These are phyloP conservation scores for Wickerhamomyces queroliae DNA, from an alignment of 805 yeast species.

Conservation along the genomic window DNA sequence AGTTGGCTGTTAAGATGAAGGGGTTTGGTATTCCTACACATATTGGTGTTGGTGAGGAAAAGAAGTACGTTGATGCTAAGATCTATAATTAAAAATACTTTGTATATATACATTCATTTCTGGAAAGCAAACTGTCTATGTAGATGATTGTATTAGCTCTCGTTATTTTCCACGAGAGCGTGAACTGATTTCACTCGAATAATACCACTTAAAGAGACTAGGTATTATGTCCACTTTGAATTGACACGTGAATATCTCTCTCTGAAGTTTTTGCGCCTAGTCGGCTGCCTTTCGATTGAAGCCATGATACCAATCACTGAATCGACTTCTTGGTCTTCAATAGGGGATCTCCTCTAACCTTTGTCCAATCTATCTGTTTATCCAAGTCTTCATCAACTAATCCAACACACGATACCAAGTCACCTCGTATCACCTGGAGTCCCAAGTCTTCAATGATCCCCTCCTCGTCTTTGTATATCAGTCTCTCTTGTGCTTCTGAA, in stretches of 20 bases:
- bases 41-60: conserved; percentile 28
- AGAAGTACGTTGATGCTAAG: conserved; percentile 17
- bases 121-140: too few species aligned
- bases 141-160: too few species aligned
- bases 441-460: conserved; percentile 33
- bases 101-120: not conserved
- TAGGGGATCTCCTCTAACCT: conserved; percentile 19
- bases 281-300: not conserved
- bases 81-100: conserved; percentile 13
- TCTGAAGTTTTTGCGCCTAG: not conserved
- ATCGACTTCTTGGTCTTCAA: conserved; percentile 20
- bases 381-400: conserved; percentile 40
- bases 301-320: conserved; percentile 5
- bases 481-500: conserved; percentile 43
- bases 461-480: conserved; percentile 32
- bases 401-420: conserved; percentile 52
- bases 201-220: too few species aligned
- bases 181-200: too few species aligned
- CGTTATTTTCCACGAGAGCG: too few species aligned
- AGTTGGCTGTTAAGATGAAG: conserved; percentile 79
- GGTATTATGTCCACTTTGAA: too few species aligned
- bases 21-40: conserved; percentile 56
- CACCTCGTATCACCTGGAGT: conserved; percentile 51
- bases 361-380: conserved; percentile 29
- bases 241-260: conserved; percentile 2